Percentiles rank a stretch among this genome's conserved stretches.
Evolutionary conservation across 495 filamentous ascomycete species (phyloP).

Genomic region (Xylaria intraflava): DNA sequence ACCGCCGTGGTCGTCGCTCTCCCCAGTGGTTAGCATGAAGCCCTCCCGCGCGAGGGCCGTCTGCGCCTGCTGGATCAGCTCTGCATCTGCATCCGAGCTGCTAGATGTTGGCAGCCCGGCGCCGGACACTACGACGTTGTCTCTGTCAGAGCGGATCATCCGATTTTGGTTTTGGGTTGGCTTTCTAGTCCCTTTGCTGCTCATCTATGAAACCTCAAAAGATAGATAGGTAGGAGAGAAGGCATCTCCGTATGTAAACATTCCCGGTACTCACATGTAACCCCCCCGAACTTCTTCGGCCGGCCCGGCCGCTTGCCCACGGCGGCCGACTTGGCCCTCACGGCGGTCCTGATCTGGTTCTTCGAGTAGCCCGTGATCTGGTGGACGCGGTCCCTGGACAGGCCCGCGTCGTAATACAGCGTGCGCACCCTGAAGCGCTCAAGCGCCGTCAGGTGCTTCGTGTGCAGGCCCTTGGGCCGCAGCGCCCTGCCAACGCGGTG

Average conservation of each 20-base stretch:
- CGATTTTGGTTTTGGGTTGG: background rate
- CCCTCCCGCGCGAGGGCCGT: background rate
- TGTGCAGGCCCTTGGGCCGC: constrained; percentile 21
- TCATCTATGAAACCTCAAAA: background rate
- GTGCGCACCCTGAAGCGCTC: constrained; percentile 25
- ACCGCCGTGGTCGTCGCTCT: background rate
- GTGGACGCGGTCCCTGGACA: constrained; percentile 20
- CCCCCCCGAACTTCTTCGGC: constrained; percentile 13
- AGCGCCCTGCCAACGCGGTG: background rate
- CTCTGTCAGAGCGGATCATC: background rate
- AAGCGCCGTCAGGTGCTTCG: constrained; percentile 23
- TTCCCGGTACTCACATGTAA: background rate
- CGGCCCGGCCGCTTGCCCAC: constrained; percentile 17
- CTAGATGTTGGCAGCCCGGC: background rate
- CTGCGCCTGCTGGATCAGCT: constrained; percentile 10
- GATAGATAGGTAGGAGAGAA: background rate
- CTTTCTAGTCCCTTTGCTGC: background rate
- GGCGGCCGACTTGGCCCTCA: constrained; percentile 18
- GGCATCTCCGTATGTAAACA: background rate
- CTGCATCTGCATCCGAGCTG: background rate
- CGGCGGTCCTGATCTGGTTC: constrained; percentile 24
- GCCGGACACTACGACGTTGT: background rate
- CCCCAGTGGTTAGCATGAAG: background rate
- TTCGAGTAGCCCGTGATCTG: constrained; percentile 22
- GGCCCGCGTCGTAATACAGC: constrained; percentile 22